Conservation (phyloP, 225 moss, liverwort and hornwort genomes). For the Marchantia polymorpha region DNA sequence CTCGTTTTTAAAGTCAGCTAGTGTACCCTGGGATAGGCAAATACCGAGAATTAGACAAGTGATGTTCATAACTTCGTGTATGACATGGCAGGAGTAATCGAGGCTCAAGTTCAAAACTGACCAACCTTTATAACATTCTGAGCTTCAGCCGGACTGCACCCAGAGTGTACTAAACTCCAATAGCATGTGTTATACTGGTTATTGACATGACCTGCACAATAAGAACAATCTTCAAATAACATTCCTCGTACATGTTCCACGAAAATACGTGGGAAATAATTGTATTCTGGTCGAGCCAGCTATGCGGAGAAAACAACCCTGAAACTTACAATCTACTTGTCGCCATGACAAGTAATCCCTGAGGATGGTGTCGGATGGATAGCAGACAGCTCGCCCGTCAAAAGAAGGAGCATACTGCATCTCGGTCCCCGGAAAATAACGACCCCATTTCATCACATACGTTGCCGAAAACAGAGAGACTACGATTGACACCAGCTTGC, state of each 20-base stretch:
- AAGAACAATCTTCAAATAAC: neutral
- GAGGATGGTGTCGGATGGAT: conserved; percentile 66
- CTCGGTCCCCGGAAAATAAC: conserved; percentile 49
- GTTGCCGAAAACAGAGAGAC: conserved; percentile 79
- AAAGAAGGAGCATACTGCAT: conserved; percentile 73
- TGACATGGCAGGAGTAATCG: neutral
- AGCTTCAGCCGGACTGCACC: conserved; percentile 61
- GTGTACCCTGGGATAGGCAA: conserved; percentile 54
- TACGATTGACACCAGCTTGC: conserved; percentile 75
- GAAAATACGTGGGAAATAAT: neutral
- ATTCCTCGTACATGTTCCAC: neutral
- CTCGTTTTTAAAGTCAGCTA: conserved; percentile 77
- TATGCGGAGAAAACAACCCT: neutral
- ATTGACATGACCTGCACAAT: conserved; percentile 69
- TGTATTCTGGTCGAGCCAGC: neutral
- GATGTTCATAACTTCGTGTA: too few relatives aligned
- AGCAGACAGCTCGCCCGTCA: conserved; percentile 87
- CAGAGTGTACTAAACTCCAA: conserved; percentile 71
- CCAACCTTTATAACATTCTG: conserved; percentile 63
- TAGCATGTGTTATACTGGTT: conserved; percentile 96
- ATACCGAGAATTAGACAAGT: neutral
- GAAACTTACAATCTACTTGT: conserved; percentile 82
- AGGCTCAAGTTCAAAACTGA: neutral
- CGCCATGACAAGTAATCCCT: conserved; percentile 89
- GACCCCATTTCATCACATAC: conserved; percentile 80